Conservation (phyloP, 2,329 filamentous ascomycete genomes). For the Sphaerulina vaccinii region DNA sequence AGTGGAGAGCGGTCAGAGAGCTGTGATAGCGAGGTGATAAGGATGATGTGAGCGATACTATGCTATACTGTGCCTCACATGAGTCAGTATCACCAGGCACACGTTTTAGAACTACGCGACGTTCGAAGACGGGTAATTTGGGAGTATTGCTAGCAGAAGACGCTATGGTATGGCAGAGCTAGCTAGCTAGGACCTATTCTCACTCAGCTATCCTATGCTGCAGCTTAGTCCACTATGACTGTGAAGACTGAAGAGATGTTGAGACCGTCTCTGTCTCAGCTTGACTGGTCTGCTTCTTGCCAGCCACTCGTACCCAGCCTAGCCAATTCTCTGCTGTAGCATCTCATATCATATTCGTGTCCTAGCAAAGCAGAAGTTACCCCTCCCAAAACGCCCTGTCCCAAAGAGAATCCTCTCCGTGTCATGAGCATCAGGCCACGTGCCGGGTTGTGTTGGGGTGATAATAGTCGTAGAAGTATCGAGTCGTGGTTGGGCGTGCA, state of each 20-base stretch:
- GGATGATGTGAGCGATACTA: too few species aligned
- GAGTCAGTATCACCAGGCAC: background rate
- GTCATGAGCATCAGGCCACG: conserved; percentile 19
- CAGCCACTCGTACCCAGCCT: background rate
- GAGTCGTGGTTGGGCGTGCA: conserved; percentile 14
- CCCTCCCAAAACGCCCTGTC: conserved; percentile 21
- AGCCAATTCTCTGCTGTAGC: conserved; percentile 3
- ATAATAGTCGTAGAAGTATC: background rate
- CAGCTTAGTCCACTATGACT: background rate
- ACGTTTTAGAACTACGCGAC: background rate
- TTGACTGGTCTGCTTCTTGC: background rate
- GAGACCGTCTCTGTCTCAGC: conserved; percentile 4
- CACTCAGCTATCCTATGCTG: conserved; percentile 7
- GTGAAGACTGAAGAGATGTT: background rate
- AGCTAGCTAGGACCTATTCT: background rate
- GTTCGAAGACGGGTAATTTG: background rate
- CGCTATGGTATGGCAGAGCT: conserved; percentile 11
- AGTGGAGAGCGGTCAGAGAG: background rate
- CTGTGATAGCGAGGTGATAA: too few species aligned
- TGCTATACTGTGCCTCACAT: background rate
- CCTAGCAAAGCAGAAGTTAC: conserved; percentile 16
- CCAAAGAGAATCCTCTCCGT: conserved; percentile 23
- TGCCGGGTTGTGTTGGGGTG: conserved; percentile 15
- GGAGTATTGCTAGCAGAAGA: conserved; percentile 4
- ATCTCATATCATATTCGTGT: conserved; percentile 14